phyloP scores from a whole-genome alignment of 495 filamentous ascomycete species.

The Lasiosphaeria miniovina region DNA sequence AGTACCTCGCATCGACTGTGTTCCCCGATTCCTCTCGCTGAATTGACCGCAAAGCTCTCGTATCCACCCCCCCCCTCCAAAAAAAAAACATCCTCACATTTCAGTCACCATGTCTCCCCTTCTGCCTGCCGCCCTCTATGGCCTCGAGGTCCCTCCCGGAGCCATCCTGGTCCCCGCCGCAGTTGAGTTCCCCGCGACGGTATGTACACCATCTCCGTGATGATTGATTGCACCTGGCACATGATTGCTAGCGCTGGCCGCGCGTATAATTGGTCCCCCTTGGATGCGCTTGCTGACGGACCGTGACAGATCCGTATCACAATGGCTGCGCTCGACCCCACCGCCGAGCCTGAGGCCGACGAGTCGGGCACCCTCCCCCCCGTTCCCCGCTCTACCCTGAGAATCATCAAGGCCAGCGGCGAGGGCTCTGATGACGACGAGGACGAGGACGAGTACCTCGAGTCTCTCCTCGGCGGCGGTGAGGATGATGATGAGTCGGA shows the following conservation, averaged over 20 bases:
- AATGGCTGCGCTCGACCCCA: constrained; percentile 97
- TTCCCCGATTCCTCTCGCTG: background rate
- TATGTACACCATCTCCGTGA: constrained; percentile 47
- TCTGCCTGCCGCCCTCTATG: constrained; percentile 80
- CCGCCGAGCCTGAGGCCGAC: constrained; percentile 64
- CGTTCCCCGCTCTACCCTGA: constrained; percentile 77
- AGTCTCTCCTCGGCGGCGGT: constrained; percentile 52
- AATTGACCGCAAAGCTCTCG: background rate
- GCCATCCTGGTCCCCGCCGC: constrained; percentile 72
- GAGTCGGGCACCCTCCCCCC: constrained; percentile 58
- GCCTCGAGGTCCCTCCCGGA: constrained; percentile 79
- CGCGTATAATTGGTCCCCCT: background rate
- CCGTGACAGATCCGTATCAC: constrained; percentile 79
- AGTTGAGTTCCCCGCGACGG: constrained; percentile 73
- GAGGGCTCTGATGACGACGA: constrained; percentile 58
- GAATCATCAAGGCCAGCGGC: constrained; percentile 70
- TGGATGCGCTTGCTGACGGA: constrained; percentile 10
- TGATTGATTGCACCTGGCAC: background rate
- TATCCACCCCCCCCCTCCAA: background rate
- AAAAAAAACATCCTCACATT: background rate
- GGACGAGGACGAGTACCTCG: constrained; percentile 54
- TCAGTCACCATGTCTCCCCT: constrained; percentile 28
- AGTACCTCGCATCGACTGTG: constrained; percentile 2
- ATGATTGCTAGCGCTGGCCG: too few species aligned
- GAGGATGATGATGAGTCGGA: constrained; percentile 58